Evolutionary conservation across 768 basidiomycete species (phyloP), one percentile per base, ranked within the genome.

Genomic region (Leccinum incarnatum): DNA sequence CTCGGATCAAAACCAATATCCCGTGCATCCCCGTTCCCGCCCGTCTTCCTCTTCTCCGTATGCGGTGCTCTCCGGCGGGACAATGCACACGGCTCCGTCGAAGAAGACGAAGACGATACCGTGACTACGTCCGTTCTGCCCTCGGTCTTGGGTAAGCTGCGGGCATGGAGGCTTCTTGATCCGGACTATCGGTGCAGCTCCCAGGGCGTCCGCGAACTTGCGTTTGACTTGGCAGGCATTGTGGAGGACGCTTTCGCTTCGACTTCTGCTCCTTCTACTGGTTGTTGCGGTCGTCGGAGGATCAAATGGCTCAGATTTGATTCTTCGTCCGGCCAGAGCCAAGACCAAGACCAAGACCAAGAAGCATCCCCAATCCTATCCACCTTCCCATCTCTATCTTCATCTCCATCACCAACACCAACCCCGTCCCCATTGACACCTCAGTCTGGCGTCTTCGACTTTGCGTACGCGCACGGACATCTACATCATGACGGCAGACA

Each of bases 111-210:
- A 4, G n/a, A 42, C 40, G n/a, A n/a, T 42, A 2, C n/a, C 40
- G 40, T 42, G n/a, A n/a, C n/a, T 3, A 14, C 51, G 17, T 53
- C 60, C 47, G 12, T 69, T 8, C 53, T 71, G 9, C 67, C 69
- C 42, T 58, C 14, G 53, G 70, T 69, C 17, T 55, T 71, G 59
- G 51, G 47, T 17, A 69, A 53, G 57, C 58, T 71, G 47, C 62
- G 68, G 17, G 56, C 55, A 8, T 71, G 69, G 70, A 64, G 69
- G 47, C 56, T 72, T 47, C 61, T 69, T 21, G 63, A 67, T 32
- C 58, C 52, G 21, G 48, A 49, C 0, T 17, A 57, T 55, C 69
- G 67, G 5, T 51, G 23, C 55, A 63, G 63, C 32, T 23, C 54
- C 29, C 49, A 42, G 8, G 60, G 59, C 7, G 14, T 67, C 23